Conservation (phyloP, 1,139 yeast genomes). For the Insectozyma bohioensis region DNA sequence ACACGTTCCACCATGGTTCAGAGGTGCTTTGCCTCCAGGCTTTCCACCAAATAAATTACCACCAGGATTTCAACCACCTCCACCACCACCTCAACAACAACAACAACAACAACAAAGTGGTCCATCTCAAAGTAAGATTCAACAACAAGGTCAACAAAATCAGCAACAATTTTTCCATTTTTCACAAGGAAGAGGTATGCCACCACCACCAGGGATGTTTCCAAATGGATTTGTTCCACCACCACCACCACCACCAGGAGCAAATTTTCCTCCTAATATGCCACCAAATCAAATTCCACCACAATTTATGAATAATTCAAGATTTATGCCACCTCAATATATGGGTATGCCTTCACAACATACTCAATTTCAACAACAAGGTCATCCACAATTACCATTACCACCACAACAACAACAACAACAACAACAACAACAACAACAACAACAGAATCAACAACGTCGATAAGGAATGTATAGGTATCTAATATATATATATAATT, state of each 20-base stretch:
- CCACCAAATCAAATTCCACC: constrained; percentile 27
- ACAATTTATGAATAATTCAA: constrained; percentile 14
- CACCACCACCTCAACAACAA: constrained; percentile 16
- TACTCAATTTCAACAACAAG: constrained; percentile 18
- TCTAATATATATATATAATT: too few relatives aligned
- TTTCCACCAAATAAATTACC: constrained; percentile 8
- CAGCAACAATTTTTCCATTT: constrained; percentile 7
- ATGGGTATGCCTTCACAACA: constrained; percentile 20
- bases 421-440: constrained; percentile 10
- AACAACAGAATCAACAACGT: constrained; percentile 15
- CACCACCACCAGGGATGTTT: constrained; percentile 17
- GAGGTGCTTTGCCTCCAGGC: constrained; percentile 10
- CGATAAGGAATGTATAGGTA: too few relatives aligned
- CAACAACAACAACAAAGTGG: constrained; percentile 10
- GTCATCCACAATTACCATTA: constrained; percentile 17
- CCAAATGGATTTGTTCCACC: constrained; percentile 18
- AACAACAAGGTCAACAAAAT: constrained; percentile 10
- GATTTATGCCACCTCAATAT: constrained; percentile 19
- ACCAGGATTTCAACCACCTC: constrained; percentile 14
- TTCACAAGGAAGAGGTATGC: constrained; percentile 11
- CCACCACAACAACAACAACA: constrained; percentile 13
- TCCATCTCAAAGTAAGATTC: too few relatives aligned
- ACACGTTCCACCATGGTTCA: constrained; percentile 14
- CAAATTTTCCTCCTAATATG: constrained; percentile 15
- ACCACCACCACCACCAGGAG: constrained; percentile 18